These are phyloP conservation scores for Cladorrhinum sp. DNA, from an alignment of 2,329 filamentous ascomycete species.

Conservation along the genomic window DNA sequence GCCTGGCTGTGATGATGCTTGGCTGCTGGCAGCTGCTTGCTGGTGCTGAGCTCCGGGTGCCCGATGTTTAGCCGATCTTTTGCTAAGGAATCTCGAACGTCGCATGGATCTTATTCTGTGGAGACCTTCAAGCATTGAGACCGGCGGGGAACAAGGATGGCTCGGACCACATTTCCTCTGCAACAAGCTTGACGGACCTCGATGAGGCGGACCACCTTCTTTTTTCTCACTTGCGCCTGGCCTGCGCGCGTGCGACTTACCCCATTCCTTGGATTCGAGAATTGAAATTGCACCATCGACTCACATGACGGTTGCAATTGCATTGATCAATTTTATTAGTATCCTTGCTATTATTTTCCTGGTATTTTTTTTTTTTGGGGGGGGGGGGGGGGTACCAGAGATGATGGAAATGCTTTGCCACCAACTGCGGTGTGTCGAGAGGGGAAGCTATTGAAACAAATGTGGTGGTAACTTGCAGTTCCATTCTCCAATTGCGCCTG, in stretches of 20 bases:
- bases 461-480: conserved; percentile 3
- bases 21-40: background rate
- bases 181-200: background rate
- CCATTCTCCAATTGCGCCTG: conserved; percentile 8
- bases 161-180: conserved; percentile 19
- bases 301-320: conserved; percentile 19
- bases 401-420: background rate
- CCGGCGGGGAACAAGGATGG: conserved; percentile 12
- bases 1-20: background rate
- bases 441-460: background rate
- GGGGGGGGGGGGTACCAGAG: no score
- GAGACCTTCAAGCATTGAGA: background rate
- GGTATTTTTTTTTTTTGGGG: no score
- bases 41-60: background rate
- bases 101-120: background rate
- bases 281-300: conserved; percentile 22
- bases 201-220: background rate
- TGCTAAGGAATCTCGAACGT: background rate
- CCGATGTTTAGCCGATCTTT: conserved; percentile 6
- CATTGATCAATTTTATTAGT: background rate
- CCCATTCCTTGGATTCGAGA: background rate
- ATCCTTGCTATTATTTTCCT: background rate
- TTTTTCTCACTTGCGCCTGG: background rate
- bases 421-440: background rate
- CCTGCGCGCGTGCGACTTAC: background rate